Base-by-base conservation (phyloP, 2,329 filamentous ascomycete species). In the Sclerotinia borealis region DNA sequence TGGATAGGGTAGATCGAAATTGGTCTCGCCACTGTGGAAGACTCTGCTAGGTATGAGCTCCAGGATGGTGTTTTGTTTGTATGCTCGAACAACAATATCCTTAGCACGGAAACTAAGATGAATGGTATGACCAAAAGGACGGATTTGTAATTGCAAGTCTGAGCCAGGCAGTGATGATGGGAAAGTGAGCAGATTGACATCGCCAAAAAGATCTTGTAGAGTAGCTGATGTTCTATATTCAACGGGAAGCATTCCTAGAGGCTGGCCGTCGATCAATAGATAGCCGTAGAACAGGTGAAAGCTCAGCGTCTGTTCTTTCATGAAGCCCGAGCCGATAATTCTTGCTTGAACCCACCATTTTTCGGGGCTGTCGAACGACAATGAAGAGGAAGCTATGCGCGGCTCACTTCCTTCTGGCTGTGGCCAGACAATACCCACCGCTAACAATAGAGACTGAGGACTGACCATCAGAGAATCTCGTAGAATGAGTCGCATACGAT, bases 81-180 rank as follows among this genome's bases (percentile, higher is more conserved):
- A 64, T 0, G 80, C 80, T 39, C 77, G 76, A 4, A 87, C 77
- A 0, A 85, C 67, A 0, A 83, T 68, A 0, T 65, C 34, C 0
- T 71, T 68, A 1, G 74, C 64, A 0, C 79, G 76, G 19, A 79
- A 77, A 0, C 85, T 85, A 47, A 90, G 68, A 68, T 90, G 83
- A 1, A 89, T 74, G 2, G 77, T 68, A 67, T 82, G 77, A 0
- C 71, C 75, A 1, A 76, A 64, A 19, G 77, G 73, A 43, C 64
- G 1, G 72, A 72, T 63, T 61, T 75, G 75, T 6, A 70, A 39
- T 27, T 75, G 74, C 62, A 85, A 81, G 0, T 77, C 78, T 81
- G 89, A 86, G 0, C 82, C 84, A 0, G 69, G 72, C 0, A 84
- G 64, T 0, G 66, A 63, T 0, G 86, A 88, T 0, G 85, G 81